Percentiles rank a stretch among this genome's conserved stretches.
phyloP scores from a whole-genome alignment of 1,284 basidiomycete species.

The Vanrija sp. region DNA sequence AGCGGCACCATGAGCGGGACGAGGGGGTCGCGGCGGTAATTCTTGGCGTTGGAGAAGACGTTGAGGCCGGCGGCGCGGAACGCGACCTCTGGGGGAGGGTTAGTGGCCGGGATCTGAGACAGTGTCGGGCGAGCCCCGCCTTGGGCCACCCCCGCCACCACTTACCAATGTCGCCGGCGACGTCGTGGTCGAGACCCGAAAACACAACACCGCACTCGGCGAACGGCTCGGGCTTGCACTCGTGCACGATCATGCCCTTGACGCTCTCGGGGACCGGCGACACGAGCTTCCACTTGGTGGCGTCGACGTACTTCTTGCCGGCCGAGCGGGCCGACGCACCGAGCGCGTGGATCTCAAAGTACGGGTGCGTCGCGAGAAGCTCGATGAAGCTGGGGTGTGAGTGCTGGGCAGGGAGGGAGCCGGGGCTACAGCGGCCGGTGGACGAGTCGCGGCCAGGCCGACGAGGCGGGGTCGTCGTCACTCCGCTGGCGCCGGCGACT shows the following conservation, averaged over 20 bases:
- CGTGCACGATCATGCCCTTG: constrained; percentile 66
- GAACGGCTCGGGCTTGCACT: constrained; percentile 77
- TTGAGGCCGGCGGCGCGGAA: constrained; percentile 85
- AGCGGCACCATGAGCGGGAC: constrained; percentile 98
- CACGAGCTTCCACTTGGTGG: constrained; percentile 87
- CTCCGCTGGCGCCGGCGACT: too few species aligned
- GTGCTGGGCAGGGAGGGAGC: neutral
- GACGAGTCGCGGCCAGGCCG: too few species aligned
- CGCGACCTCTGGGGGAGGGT: constrained; percentile 62
- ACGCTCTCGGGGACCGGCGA: constrained; percentile 69
- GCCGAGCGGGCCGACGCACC: constrained; percentile 88
- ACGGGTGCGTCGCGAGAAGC: constrained; percentile 82
- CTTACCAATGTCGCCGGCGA: constrained; percentile 90
- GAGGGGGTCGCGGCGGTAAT: constrained; percentile 85
- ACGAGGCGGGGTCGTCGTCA: neutral
- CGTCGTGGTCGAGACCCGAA: constrained; percentile 90
- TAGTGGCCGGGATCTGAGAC: neutral
- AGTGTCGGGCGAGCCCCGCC: neutral
- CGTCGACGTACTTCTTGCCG: constrained; percentile 74
- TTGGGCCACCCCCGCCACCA: constrained; percentile 10
- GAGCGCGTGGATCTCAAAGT: constrained; percentile 80
- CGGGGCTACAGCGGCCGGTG: too few species aligned
- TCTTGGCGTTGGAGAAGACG: constrained; percentile 98
- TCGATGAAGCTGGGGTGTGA: constrained; percentile 64
- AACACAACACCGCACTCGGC: constrained; percentile 83